Percentiles rank a stretch among this genome's conserved stretches.
These are phyloP conservation scores for Globisporangium recalcitrans DNA, from an alignment of 352 stramenopile species.

Conservation along the genomic window DNA sequence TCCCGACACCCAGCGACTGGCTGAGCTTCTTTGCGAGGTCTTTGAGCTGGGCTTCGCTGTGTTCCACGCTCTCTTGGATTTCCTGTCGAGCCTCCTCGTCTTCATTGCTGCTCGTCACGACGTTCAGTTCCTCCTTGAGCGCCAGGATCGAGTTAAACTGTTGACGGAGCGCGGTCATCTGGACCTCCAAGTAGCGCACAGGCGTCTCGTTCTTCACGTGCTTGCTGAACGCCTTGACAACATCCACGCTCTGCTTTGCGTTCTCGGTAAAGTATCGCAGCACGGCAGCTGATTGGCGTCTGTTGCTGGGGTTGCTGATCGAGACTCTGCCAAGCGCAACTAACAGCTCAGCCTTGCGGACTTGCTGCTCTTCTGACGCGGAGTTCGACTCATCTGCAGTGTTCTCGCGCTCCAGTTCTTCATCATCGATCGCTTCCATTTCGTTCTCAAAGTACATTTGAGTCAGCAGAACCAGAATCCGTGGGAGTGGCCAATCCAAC, in stretches of 20 bases:
- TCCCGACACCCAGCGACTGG: constrained; percentile 76
- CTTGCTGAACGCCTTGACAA: constrained; percentile 79
- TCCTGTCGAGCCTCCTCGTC: constrained; percentile 42
- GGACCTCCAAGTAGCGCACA: constrained; percentile 81
- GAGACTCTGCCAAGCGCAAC: constrained; percentile 65
- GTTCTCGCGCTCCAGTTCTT: constrained; percentile 37
- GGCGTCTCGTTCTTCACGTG: constrained; percentile 71
- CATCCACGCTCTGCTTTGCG: constrained; percentile 44
- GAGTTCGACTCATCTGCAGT: constrained; percentile 19
- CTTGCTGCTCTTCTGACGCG: constrained; percentile 21
- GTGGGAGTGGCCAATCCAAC: constrained; percentile 66
- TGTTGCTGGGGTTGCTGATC: constrained; percentile 80
- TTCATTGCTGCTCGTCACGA: constrained; percentile 20
- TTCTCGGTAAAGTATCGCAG: constrained; percentile 60
- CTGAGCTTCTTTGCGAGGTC: constrained; percentile 78
- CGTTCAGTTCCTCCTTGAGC: constrained; percentile 53
- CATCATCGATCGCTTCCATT: constrained; percentile 33
- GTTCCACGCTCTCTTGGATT: constrained; percentile 47
- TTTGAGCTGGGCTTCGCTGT: constrained; percentile 45
- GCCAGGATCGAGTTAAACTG: constrained; percentile 56
- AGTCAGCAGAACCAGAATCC: constrained; percentile 59
- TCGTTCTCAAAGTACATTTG: constrained; percentile 84
- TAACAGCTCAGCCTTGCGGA: constrained; percentile 59
- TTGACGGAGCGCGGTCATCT: constrained; percentile 80
- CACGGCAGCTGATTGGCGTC: constrained; percentile 68